phyloP scores from a whole-genome alignment of 139 green algal genomes.

The Helicosporidium sp. region DNA sequence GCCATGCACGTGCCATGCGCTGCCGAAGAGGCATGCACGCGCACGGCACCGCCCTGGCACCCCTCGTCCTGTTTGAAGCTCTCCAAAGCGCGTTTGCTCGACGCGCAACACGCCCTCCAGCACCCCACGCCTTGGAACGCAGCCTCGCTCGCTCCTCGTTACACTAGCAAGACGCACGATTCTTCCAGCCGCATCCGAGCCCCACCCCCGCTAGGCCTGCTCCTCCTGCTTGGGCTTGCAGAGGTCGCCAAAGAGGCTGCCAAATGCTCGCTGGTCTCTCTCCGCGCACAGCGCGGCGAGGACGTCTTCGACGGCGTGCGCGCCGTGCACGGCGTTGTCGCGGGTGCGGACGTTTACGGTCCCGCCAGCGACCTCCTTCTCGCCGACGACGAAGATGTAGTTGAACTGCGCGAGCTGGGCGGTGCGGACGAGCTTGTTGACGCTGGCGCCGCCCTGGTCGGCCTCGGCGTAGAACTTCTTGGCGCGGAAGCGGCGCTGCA shows the following conservation, averaged over 20 bases:
- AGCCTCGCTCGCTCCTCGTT: too few species aligned
- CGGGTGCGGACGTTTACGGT: constrained; percentile 86
- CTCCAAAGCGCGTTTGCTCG: too few species aligned
- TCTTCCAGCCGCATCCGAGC: too few species aligned
- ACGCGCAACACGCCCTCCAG: too few species aligned
- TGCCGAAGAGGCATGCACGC: too few species aligned
- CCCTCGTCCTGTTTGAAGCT: too few species aligned
- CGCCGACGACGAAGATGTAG: constrained; percentile 89
- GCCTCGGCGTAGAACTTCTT: constrained; percentile 51
- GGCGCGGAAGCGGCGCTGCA: constrained; percentile 41
- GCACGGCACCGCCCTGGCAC: too few species aligned
- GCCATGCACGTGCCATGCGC: too few species aligned
- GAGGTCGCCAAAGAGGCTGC: constrained; percentile 20
- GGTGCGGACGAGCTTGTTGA: constrained; percentile 95
- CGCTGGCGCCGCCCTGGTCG: constrained; percentile 69
- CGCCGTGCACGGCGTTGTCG: constrained; percentile 57
- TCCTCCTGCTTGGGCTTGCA: too few species aligned
- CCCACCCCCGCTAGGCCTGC: too few species aligned
- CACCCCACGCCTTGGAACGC: too few species aligned
- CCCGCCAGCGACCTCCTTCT: constrained; percentile 42
- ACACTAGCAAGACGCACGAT: too few species aligned
- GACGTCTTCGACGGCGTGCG: constrained; percentile 15
- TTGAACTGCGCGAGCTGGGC: constrained; percentile 91
- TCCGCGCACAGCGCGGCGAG: constrained; percentile 19
- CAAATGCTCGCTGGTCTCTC: constrained; percentile 5